A percentile compares a stretch with the other conserved stretches of the same genome.
Conservation (phyloP, 208 protist species). For the Leishmania lainsoni region DNA sequence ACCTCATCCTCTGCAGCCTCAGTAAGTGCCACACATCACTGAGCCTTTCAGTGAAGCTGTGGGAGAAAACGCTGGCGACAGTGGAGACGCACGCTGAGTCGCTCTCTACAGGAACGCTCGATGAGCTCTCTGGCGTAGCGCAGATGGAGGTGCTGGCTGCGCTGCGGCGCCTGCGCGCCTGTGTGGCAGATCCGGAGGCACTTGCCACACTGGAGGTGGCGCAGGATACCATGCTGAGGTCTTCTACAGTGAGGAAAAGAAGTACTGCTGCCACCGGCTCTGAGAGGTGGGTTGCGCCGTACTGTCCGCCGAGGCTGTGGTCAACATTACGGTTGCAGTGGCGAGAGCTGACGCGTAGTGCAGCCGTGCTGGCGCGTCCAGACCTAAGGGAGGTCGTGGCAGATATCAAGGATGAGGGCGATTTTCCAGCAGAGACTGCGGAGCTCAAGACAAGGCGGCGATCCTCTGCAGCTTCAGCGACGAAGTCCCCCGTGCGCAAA, state of each 20-base stretch:
- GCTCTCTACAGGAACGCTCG: constrained; percentile 18
- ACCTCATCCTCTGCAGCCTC: constrained; percentile 31
- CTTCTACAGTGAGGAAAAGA: neutral
- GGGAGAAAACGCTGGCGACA: constrained; percentile 16
- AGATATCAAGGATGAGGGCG: constrained; percentile 11
- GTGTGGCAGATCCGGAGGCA: constrained; percentile 11
- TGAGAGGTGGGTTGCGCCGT: constrained; percentile 14
- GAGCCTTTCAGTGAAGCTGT: constrained; percentile 7
- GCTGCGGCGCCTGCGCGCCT: constrained; percentile 11
- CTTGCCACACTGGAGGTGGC: constrained; percentile 15
- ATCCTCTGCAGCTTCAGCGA: neutral
- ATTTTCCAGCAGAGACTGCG: neutral
- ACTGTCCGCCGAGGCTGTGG: constrained; percentile 32
- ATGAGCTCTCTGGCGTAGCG: constrained; percentile 12
- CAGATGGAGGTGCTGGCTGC: constrained; percentile 30
- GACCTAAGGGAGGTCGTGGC: constrained; percentile 14
- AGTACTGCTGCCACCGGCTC: neutral
- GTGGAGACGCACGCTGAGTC: constrained; percentile 32
- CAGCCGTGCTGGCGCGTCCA: constrained; percentile 3
- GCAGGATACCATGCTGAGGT: neutral
- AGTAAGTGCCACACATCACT: constrained; percentile 9
- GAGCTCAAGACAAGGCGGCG: neutral
- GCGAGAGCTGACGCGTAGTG: constrained; percentile 22
- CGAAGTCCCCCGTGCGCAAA: constrained; percentile 1
- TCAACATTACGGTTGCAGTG: constrained; percentile 26